Evolutionary conservation across 2,329 filamentous ascomycete genomes (phyloP), one percentile per base, ranked within the genome.

Genomic region (Penicillium sumatraense): DNA sequence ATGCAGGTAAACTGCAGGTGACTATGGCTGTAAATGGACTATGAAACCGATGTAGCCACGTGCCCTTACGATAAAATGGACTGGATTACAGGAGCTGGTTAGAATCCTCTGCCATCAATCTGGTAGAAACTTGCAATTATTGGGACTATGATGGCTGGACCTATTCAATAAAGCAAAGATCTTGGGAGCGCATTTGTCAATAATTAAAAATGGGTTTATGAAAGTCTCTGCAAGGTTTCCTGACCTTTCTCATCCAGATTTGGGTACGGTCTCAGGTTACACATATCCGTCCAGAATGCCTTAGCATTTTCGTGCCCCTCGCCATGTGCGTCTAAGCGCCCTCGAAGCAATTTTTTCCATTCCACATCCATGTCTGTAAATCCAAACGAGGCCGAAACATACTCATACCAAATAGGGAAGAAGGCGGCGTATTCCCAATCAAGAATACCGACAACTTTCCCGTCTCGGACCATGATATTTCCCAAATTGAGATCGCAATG

Each of bases 401-500:
- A 73, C 42, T 73, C 66, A 56, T 69, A 68, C 59, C 61, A 66
- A 6, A 67, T 44, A 29, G 67, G 65, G 16, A 61, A 68, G 45
- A 62, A 71, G 14, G 67, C 68, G 27, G 70, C 64, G 48, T 67
- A 68, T 47, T 73, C 69, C 60, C 65, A 70, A 31, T 72, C 67
- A 20, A 72, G 61, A 41, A 73, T 67, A 29, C 60, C 50, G 3
- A 66, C 60, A 33, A 68, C 44, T 18, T 57, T 55, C 9, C 62
- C 62, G 31, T 64, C 59, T 51, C 33, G 8, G 6, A 54, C 51
- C 8, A 57, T 57, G 27, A 57, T 51, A 23, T 53, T 54, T 16
- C 41, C 41, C 41, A 51, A 24, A 38, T 53, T 54, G 20, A 57
- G 51, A 54, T 57, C 51, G 16, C 51, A 53, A 18, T 57, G 54